Evolutionary conservation across 306 rosid genomes (phyloP), one percentile per base, ranked within the genome.

Genomic region (Amphicarpaea edgeworthii): DNA sequence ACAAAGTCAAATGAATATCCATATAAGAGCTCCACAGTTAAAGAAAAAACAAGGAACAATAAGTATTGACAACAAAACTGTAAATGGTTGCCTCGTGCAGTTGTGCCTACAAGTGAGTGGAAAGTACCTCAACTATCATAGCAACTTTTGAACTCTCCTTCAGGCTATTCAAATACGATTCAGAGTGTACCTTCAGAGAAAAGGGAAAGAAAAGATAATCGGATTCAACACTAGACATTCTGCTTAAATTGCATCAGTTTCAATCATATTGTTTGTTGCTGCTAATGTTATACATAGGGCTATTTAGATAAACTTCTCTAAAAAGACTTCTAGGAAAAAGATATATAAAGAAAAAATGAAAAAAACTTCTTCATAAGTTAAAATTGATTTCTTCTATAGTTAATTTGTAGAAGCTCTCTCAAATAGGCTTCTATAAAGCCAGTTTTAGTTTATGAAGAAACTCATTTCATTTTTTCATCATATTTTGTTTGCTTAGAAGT

Each of bases 101-200:
- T n/a, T n/a, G n/a, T n/a, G 49, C 66, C 50, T 45, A 46, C 61
- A 76, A 24, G 34, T 16, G 14, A 72, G 49, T 17, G 46, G 42
- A 68, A 38, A 63, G 54, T 85, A 94, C 98, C 98, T 90, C 98
- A 62, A 84, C 86, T 75, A 94, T 94, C 78, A 20, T 79, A 19
- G 98, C 97, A 79, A 91, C 97, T 66, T 83, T 86, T 51, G 84
- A 77, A 79, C 98, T 94, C 59, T 66, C 66, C 86, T 88, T 90
- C 73, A 94, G 77, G 83, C 90, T 83, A 51, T 85, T 84, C 89
- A 94, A 86, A 84, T 90, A 94, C 12, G 88, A 84, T 79, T 91
- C 87, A 7, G 97, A 60, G 87, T 91, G 98, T n/a, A 92, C 94
- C 98, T 91, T 80, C 19, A 55, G 34, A 81, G 60, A 78, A 55